Base-by-base conservation (phyloP, 768 basidiomycete genomes). In the Hysterangium stoloniferum region DNA sequence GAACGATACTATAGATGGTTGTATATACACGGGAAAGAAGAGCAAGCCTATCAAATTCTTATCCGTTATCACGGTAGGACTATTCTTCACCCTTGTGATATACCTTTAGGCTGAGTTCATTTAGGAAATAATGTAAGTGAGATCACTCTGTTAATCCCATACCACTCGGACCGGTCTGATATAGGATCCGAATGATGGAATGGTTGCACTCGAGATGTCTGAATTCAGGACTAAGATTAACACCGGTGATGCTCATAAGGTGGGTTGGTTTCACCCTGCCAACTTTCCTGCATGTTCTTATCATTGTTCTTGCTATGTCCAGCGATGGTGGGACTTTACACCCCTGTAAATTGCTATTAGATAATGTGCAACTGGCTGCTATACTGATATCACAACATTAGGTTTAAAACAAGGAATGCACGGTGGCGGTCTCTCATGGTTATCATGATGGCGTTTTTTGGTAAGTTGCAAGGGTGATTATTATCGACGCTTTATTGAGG, bases 171-270 rank as follows among this genome's bases (percentile, higher is more conserved):
- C n/a, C 6, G 2, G 12, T 8, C 20, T 15, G n/a, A n/a, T n/a
- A n/a, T 17, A 51, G 36, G 53, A 54, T 27, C 59, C 57, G 13
- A 53, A 65, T 52, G 58, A 60, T 27, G 53, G 57, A 6, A 45
- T 66, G 35, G 64, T 66, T 34, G 47, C 57, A 34, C 58, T 66
- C 33, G 60, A 66, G 47, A 59, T 55, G 52, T 50, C 44, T 19
- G 65, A 65, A 53, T 63, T 68, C 57, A 58, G 58, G 47, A 63
- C 62, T 22, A 55, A 58, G 33, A 66, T 67, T 44, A 34, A 52
- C 32, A 33, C 54, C 3, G 60, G 59, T 32, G 66, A 61, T 32
- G 54, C 61, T 33, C 66, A 68, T 55, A 67, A 68, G 64, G 65
- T 65, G 62, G 61, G 64, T n/a, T n/a, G 40, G 43, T 34, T 37